phyloP scores from a whole-genome alignment of 441 rosid genomes.

The Dalechampia spathulata region DNA sequence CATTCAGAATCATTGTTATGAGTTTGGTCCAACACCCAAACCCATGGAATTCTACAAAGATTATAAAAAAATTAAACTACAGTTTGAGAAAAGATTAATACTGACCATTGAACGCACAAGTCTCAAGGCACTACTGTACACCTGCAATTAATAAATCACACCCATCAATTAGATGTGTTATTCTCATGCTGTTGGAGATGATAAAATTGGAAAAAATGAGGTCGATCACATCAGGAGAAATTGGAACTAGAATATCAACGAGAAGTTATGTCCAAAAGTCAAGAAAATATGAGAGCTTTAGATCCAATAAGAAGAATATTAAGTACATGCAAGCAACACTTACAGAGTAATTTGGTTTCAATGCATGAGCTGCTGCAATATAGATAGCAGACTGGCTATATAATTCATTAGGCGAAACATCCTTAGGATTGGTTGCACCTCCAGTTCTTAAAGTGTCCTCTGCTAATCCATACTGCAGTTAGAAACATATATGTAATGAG shows the following conservation, averaged over 20 bases:
- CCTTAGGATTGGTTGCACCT: slow-evolving; percentile 54
- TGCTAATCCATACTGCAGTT: slow-evolving; percentile 89
- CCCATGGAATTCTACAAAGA: no score
- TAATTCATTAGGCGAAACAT: slow-evolving; percentile 78
- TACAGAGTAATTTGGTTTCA: slow-evolving; percentile 96
- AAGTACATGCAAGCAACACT: slow-evolving; percentile 12
- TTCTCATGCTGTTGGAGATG: background rate
- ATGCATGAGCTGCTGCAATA: slow-evolving; percentile 96
- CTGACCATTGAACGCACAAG: slow-evolving; percentile 95
- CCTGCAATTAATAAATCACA: slow-evolving; percentile 36
- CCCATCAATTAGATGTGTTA: slow-evolving; percentile 9
- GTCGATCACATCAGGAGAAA: no score
- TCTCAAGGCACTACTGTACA: slow-evolving; percentile 94
- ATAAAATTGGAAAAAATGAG: background rate
- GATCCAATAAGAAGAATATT: background rate
- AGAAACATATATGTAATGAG: slow-evolving; percentile 8
- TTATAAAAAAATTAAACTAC: no score
- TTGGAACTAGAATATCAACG: background rate
- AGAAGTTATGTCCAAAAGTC: background rate
- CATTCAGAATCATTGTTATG: no score
- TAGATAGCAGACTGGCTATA: slow-evolving; percentile 97
- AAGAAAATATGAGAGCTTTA: background rate
- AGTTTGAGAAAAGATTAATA: slow-evolving; percentile 8
- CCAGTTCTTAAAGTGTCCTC: slow-evolving; percentile 93
- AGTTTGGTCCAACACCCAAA: no score